Base-by-base conservation (phyloP, 495 filamentous ascomycete genomes). In the Annulohypoxylon bovei region DNA sequence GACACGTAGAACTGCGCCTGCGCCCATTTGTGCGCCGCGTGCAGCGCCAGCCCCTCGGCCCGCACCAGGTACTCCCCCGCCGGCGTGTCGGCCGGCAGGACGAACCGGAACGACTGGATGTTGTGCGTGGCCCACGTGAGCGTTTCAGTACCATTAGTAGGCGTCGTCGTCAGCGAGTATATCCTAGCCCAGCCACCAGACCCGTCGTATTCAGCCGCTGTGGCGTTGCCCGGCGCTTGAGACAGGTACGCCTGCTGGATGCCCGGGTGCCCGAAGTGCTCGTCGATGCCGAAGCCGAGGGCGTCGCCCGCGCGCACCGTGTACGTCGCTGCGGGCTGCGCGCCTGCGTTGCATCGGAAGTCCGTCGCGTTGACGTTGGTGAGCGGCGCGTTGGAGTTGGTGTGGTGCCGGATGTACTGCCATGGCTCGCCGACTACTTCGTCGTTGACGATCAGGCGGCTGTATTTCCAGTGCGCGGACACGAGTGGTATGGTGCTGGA, bases 11-110 rank as follows among this genome's bases (percentile, higher is more conserved):
- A 88, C 72, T 87, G 83, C 1, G 88, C 88, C 56, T 85, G 81
- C 0, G 79, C 76, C 14, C 64, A 73, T 50, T 82, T 82, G 44
- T 84, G 81, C 23, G 86, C 88, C 30, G 83, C 73, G 47, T 91
- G 90, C 28, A 92, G 79, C 2, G 88, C 87, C 7, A 91, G 73
- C 18, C 89, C 74, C 75, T 92, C 90, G 6, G 83, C 81, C 6
- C 90, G 88, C 0, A 89, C 77, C 12, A 91, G 81, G 65, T 91
- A 92, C 69, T 87, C 82, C 6, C 90, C 90, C 3, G 80, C 40
- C 4, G 79, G 77, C 6, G 78, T 72, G 22, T 57, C 54, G 3
- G 69, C 49, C 1, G 80, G 79, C 42, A 81, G 73, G 44, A 47
- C 72, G 60, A 83, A 77, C 27, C 68, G 75, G 44, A 82, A 73